Evolutionary conservation across 495 filamentous ascomycete species (phyloP).

Genomic region (Opeltia flavorubescens): DNA sequence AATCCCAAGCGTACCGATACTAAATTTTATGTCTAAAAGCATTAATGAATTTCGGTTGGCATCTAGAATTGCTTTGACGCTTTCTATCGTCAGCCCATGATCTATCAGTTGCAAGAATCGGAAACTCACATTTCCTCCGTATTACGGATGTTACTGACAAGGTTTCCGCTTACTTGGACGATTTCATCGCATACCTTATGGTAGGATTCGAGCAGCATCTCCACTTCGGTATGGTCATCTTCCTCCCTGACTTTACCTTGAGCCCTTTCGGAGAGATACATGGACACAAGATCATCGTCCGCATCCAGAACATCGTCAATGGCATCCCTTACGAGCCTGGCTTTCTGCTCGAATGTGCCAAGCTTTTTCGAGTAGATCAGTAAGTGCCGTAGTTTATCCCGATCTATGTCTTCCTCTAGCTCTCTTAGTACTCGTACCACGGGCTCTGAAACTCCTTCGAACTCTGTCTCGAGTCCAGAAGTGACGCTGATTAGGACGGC

Average conservation of each 20-base stretch:
- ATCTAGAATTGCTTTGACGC: constrained; percentile 92
- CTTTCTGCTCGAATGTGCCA: constrained; percentile 95
- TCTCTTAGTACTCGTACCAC: constrained; percentile 79
- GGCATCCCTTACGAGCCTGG: constrained; percentile 82
- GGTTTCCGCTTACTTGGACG: constrained; percentile 81
- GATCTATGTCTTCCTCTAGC: constrained; percentile 91
- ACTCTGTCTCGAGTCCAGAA: constrained; percentile 77
- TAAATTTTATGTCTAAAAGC: constrained; percentile 94
- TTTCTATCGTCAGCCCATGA: constrained; percentile 21
- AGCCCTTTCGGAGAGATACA: constrained; percentile 85
- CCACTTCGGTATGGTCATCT: constrained; percentile 89
- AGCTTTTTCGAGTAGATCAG: constrained; percentile 89
- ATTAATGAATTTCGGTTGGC: constrained; percentile 96
- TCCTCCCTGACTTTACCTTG: constrained; percentile 60
- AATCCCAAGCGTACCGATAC: constrained; percentile 81
- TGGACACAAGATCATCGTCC: constrained; percentile 85
- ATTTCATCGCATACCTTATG: constrained; percentile 98
- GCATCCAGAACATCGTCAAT: constrained; percentile 96
- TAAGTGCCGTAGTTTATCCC: constrained; percentile 80
- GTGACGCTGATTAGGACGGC: constrained; percentile 52
- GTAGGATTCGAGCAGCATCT: constrained; percentile 92
- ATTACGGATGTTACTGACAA: constrained; percentile 91
- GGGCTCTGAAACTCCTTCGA: constrained; percentile 80
- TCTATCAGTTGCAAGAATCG: neutral
- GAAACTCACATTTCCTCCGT: constrained; percentile 86